Percentiles rank a stretch among this genome's conserved stretches.
Evolutionary conservation across 768 basidiomycete genomes (phyloP).

Genomic region (Macrolepiota albuminosa): DNA sequence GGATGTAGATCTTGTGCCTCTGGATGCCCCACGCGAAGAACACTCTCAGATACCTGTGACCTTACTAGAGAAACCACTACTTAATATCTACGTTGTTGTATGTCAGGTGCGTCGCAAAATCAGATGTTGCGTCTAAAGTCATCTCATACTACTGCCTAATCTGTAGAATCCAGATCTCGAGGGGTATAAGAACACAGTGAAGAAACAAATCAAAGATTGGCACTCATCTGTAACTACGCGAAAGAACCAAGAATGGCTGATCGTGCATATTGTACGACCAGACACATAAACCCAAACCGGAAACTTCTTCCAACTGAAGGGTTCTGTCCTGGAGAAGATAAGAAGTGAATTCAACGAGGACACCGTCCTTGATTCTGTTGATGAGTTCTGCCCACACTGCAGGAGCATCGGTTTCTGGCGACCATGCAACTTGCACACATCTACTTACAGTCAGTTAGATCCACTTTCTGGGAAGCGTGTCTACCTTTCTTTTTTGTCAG

Average conservation of each 20-base stretch:
- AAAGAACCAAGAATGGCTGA: constrained; percentile 91
- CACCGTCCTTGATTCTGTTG: constrained; percentile 84
- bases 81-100: constrained; percentile 81
- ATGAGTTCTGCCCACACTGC: constrained; percentile 84
- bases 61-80: constrained; percentile 78
- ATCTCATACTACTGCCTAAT: constrained; percentile 10
- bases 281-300: constrained; percentile 55
- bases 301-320: constrained; percentile 80
- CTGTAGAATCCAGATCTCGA: constrained; percentile 60
- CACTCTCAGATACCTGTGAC: constrained; percentile 71
- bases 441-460: constrained; percentile 33
- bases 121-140: not conserved
- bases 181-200: constrained; percentile 68
- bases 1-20: constrained; percentile 65
- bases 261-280: constrained; percentile 79
- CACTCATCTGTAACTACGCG: constrained; percentile 55
- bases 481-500: constrained; percentile 82
- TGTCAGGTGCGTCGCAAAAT: constrained; percentile 66
- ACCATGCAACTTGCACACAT: constrained; percentile 80
- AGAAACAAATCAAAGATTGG: constrained; percentile 94
- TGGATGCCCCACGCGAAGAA: constrained; percentile 69
- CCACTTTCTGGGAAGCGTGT: constrained; percentile 8
- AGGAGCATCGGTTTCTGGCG: constrained; percentile 66
- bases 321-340: constrained; percentile 84
- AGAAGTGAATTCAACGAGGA: constrained; percentile 93